These are phyloP conservation scores for Fusarium sp. DNA, from an alignment of 2,329 filamentous ascomycete species.

Conservation along the genomic window DNA sequence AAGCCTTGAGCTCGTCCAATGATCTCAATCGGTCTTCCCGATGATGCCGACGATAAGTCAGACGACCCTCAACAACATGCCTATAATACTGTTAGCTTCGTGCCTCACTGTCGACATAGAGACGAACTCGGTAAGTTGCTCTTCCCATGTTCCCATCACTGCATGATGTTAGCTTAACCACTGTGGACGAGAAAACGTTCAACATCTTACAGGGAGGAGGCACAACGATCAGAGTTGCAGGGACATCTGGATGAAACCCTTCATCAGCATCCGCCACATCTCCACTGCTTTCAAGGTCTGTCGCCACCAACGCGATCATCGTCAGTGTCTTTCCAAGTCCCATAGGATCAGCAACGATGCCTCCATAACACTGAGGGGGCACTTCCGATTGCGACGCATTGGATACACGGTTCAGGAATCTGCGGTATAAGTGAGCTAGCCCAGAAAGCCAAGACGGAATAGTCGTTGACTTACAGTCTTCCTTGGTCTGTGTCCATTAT, in stretches of 20 bases:
- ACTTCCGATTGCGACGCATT: constrained; percentile 42
- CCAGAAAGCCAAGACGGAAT: not conserved
- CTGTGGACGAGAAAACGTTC: no score
- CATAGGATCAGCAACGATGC: constrained; percentile 61
- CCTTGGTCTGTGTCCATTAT: constrained; percentile 31
- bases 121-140: constrained; percentile 46
- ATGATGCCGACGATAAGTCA: constrained; percentile 48
- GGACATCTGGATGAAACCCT: not conserved
- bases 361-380: constrained; percentile 54
- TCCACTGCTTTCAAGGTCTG: constrained; percentile 2
- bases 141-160: constrained; percentile 56
- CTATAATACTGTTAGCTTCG: not conserved
- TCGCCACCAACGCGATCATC: constrained; percentile 56
- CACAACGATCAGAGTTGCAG: constrained; percentile 51
- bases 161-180: not conserved
- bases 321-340: constrained; percentile 59
- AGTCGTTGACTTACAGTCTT: constrained; percentile 28
- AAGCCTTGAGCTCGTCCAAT: constrained; percentile 12
- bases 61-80: constrained; percentile 39
- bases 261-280: not conserved
- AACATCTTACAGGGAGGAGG: constrained; percentile 50
- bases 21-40: constrained; percentile 39
- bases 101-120: fast-evolving
- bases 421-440: constrained; percentile 7
- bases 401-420: constrained; percentile 52